A percentile compares a stretch with the other conserved stretches of the same genome.
Conservation (phyloP, 257 asterid genomes). For the Forsythia suspensa region DNA sequence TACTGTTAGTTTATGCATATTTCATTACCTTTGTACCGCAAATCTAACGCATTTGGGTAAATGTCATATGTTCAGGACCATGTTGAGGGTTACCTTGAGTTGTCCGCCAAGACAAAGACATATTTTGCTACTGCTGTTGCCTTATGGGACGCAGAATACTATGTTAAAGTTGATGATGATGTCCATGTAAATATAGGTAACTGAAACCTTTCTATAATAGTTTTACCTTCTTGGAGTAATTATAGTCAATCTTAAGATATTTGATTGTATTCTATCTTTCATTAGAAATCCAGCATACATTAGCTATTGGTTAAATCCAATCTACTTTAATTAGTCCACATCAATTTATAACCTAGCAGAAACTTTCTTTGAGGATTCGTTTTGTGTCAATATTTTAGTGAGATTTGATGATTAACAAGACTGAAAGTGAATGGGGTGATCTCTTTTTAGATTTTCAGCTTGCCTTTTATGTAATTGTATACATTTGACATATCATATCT, state of each 20-base stretch:
- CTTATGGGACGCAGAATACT: conserved; percentile 89
- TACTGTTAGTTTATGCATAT: conserved; percentile 5
- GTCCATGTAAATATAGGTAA: conserved; percentile 95
- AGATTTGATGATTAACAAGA: background rate
- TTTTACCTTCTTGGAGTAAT: background rate
- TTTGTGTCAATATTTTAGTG: background rate
- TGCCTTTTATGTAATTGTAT: background rate
- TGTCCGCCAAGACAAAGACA: conserved; percentile 86
- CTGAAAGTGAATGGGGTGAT: background rate
- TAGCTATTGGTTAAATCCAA: background rate
- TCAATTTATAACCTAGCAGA: background rate
- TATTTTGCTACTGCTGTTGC: conserved; percentile 81
- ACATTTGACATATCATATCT: background rate
- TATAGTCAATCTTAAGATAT: background rate
- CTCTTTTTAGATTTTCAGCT: background rate
- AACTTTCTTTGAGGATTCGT: background rate
- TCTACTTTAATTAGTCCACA: background rate
- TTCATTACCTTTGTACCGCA: background rate
- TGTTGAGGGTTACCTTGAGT: conserved; percentile 89
- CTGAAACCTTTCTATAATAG: background rate
- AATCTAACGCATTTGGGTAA: background rate
- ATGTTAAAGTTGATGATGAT: conserved; percentile 88
- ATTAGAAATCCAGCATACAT: background rate
- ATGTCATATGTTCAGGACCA: conserved; percentile 56
- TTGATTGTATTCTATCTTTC: background rate